These are phyloP conservation scores for Vigna unguiculata DNA, from an alignment of 306 rosid species.

Conservation along the genomic window DNA sequence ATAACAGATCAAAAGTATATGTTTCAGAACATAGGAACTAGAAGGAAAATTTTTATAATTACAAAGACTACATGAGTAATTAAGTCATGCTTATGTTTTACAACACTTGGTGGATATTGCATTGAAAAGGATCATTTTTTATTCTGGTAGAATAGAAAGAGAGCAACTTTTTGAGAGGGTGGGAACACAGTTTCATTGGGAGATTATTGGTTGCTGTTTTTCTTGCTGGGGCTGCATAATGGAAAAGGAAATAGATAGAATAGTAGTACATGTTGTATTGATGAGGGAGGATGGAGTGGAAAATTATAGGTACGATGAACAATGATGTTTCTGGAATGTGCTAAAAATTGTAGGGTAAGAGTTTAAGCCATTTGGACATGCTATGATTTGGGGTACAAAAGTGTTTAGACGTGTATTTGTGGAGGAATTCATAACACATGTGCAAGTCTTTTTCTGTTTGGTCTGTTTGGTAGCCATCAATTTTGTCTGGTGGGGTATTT, in stretches of 20 bases:
- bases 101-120: slow-evolving; percentile 35
- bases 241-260: slow-evolving; percentile 25
- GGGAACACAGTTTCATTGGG: slow-evolving; percentile 4
- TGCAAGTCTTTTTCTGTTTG: slow-evolving; percentile 29
- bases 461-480: slow-evolving; percentile 31
- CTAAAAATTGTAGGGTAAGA: neutral
- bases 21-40: too few relatives aligned
- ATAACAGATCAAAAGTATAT: too few relatives aligned
- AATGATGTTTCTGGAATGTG: slow-evolving; percentile 38
- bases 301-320: slow-evolving; percentile 28
- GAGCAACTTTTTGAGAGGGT: neutral
- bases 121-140: slow-evolving; percentile 14
- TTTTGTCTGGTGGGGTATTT: slow-evolving; percentile 36
- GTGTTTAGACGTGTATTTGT: slow-evolving; percentile 29
- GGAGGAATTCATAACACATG: slow-evolving; percentile 23
- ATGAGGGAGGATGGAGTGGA: slow-evolving; percentile 20
- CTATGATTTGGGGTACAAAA: neutral
- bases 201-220: slow-evolving; percentile 20
- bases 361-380: slow-evolving; percentile 21
- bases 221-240: slow-evolving; percentile 16
- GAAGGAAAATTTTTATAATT: too few relatives aligned
- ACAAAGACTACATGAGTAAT: too few relatives aligned
- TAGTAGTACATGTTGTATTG: neutral
- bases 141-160: slow-evolving; percentile 16
- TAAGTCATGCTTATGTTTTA: neutral